Percentiles rank a stretch among this genome's conserved stretches.
Conservation (phyloP, 148 eudicot species). For the Heliosperma pusillum region DNA sequence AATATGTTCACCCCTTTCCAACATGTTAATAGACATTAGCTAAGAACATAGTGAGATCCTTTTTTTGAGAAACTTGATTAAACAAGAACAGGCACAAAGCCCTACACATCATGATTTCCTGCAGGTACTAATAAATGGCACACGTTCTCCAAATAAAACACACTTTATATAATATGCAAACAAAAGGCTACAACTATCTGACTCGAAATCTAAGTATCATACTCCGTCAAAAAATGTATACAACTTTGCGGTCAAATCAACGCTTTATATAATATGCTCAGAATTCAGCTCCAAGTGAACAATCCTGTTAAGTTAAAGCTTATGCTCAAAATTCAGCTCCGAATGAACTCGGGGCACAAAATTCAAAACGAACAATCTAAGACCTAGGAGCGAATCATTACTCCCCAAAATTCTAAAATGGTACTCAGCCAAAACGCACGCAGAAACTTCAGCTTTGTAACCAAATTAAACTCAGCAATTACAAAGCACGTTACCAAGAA, state of each 20-base stretch:
- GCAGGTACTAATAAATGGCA: too few species aligned
- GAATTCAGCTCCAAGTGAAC: not conserved
- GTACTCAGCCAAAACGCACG: not conserved
- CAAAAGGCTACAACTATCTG: too few species aligned
- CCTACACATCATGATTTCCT: too few species aligned
- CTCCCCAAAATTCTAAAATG: not conserved
- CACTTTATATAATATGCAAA: too few species aligned
- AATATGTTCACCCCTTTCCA: too few species aligned
- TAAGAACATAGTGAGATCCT: too few species aligned
- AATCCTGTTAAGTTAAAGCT: not conserved
- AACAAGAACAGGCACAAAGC: too few species aligned
- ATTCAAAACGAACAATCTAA: not conserved
- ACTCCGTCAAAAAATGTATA: not conserved
- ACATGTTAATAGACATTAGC: too few species aligned
- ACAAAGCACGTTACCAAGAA: not conserved
- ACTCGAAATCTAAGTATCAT: too few species aligned
- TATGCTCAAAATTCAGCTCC: not conserved
- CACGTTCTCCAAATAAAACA: too few species aligned
- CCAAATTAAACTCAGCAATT: not conserved
- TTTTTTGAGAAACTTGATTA: too few species aligned
- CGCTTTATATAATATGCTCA: not conserved
- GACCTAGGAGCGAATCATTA: not conserved
- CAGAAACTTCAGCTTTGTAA: not conserved
- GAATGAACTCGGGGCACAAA: too few species aligned
- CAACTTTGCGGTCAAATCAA: not conserved